Conservation (phyloP, 1,284 basidiomycete species). For the Agaricales sp. region DNA sequence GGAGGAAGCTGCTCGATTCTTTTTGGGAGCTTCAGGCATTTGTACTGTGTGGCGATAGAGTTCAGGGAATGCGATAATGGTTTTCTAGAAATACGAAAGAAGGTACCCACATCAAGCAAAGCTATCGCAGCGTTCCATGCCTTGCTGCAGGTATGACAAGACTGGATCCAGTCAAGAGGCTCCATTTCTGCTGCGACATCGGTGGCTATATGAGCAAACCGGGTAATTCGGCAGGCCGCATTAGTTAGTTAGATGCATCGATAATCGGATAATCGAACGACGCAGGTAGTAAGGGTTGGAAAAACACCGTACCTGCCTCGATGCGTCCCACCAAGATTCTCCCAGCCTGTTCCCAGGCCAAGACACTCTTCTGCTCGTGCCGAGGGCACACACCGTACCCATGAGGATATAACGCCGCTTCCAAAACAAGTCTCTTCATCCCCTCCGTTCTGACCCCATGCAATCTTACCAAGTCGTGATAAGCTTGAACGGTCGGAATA, state of each 20-base stretch:
- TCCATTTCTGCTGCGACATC: conserved; percentile 56
- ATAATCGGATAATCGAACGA: neutral
- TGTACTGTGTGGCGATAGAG: conserved; percentile 36
- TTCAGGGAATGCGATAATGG: conserved; percentile 1
- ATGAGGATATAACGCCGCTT: conserved; percentile 56
- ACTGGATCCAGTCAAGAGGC: conserved; percentile 26
- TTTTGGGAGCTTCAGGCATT: conserved; percentile 36
- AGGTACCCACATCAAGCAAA: conserved; percentile 46
- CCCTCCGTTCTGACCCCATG: conserved; percentile 42
- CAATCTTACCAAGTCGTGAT: conserved; percentile 46
- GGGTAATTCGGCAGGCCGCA: conserved; percentile 3
- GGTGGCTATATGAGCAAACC: conserved; percentile 33
- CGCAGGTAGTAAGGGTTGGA: neutral
- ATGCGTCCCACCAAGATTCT: conserved; percentile 25
- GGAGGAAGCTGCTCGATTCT: conserved; percentile 22
- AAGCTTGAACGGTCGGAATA: conserved; percentile 45
- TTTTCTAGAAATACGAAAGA: neutral
- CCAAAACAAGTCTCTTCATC: conserved; percentile 36
- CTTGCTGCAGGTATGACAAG: conserved; percentile 41
- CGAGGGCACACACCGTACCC: conserved; percentile 38
- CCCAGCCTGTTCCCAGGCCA: conserved; percentile 40
- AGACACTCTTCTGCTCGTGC: conserved; percentile 32
- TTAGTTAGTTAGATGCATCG: neutral
- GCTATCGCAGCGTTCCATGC: conserved; percentile 48
- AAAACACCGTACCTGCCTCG: conserved; percentile 38